Conservation (phyloP, 1,284 basidiomycete species). For the Cutaneotrichosporon mucoides region DNA sequence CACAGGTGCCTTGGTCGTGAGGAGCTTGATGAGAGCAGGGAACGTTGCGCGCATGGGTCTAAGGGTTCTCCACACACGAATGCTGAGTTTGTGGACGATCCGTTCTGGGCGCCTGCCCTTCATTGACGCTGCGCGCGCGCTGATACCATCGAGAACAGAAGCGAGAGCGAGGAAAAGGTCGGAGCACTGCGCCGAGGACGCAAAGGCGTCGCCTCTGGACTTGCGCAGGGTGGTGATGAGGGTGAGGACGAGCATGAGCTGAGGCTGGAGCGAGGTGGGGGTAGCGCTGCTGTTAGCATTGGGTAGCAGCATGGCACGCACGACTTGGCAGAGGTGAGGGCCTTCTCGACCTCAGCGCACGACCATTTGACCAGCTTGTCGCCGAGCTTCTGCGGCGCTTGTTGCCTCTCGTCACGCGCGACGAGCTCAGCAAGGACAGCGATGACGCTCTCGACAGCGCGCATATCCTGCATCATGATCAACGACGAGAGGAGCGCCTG, state of each 20-base stretch:
- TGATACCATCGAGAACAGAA: constrained; percentile 37
- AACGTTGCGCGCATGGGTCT: constrained; percentile 30
- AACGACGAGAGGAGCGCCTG: constrained; percentile 23
- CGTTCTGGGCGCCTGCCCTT: constrained; percentile 13
- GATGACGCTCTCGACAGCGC: constrained; percentile 33
- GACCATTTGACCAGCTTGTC: constrained; percentile 47
- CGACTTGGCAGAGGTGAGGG: constrained; percentile 16
- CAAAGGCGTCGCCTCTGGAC: constrained; percentile 25
- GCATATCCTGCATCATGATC: constrained; percentile 21
- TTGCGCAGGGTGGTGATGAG: constrained; percentile 31
- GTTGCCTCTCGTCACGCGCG: constrained; percentile 33
- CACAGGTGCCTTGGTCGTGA: constrained; percentile 26
- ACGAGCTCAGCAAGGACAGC: constrained; percentile 32
- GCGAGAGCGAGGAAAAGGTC: constrained; percentile 38
- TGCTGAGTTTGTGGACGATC: constrained; percentile 32
- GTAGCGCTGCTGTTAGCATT: constrained; percentile 21
- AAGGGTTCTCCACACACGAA: constrained; percentile 38
- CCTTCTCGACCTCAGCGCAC: constrained; percentile 36
- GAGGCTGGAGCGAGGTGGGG: constrained; percentile 31
- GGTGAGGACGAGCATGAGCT: constrained; percentile 31
- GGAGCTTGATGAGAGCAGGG: constrained; percentile 29
- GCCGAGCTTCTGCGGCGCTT: constrained; percentile 31
- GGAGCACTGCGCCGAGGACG: constrained; percentile 28
- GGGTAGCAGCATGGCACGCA: background rate
- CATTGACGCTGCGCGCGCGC: constrained; percentile 12